Evolutionary conservation across 306 rosid species (phyloP).

Genomic region (Pyrus communis): DNA sequence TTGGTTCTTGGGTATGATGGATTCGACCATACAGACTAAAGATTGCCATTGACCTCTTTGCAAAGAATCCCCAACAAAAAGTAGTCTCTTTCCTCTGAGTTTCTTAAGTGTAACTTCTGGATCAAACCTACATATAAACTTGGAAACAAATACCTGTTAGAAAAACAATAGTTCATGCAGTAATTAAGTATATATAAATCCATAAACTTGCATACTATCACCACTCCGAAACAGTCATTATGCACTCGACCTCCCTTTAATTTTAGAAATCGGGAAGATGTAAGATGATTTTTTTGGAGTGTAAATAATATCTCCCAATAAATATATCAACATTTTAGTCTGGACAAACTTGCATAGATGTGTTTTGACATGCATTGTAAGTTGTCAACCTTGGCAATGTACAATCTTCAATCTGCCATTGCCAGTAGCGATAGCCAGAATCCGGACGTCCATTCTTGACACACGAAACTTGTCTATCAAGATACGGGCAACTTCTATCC

Average conservation of each 20-base stretch:
- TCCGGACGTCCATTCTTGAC: slow-evolving; percentile 68
- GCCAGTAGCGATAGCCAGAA: slow-evolving; percentile 78
- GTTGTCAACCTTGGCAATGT: slow-evolving; percentile 58
- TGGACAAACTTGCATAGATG: background rate
- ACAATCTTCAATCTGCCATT: slow-evolving; percentile 97
- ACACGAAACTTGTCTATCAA: slow-evolving; percentile 87
- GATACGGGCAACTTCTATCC: slow-evolving; percentile 68
- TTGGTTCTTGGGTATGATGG: slow-evolving; percentile 58
- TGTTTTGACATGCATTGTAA: background rate
- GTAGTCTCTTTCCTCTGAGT: slow-evolving; percentile 66
- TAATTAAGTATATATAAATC: too few species aligned
- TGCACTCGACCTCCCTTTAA: background rate
- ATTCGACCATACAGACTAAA: slow-evolving; percentile 79
- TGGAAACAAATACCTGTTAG: background rate
- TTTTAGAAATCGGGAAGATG: background rate
- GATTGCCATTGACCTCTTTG: slow-evolving; percentile 98
- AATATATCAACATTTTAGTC: background rate
- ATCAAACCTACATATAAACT: slow-evolving; percentile 41
- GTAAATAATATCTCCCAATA: background rate
- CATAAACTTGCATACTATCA: background rate
- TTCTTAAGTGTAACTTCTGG: slow-evolving; percentile 62
- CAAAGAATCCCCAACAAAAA: slow-evolving; percentile 96
- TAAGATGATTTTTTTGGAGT: background rate
- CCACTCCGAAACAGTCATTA: background rate
- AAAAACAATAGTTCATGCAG: background rate